Evolutionary conservation across 805 yeast genomes (phyloP), one percentile per base, ranked within the genome.

Genomic region (Sugiyamaella qingdaonensis): DNA sequence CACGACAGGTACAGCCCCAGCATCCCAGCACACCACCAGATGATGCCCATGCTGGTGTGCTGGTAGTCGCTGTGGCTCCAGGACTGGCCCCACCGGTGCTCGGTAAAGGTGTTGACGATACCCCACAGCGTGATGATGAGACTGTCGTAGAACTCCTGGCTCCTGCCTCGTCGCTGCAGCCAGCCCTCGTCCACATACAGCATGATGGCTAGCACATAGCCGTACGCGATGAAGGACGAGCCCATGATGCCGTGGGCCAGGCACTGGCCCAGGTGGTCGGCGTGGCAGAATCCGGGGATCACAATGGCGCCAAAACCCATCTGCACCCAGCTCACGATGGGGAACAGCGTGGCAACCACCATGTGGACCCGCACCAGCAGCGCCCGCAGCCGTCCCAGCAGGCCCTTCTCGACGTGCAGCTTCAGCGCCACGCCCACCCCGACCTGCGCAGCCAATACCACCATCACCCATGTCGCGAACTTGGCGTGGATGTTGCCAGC

Each of bases 201-300:
- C 62, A 88, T 84, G 62, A 82, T 67, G 2, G 81, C 67, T 60
- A 88, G 75, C 10, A 89, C 69, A 55, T 85, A 82, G 2, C 97
- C 96, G 66, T 92, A 92, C 2, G 77, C 69, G 10, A 92, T 78
- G 61, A 92, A 92, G 0, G 95, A 85, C 21, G 88, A 78, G 0
- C 98, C 98, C 98, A 92, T 92, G 55, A 92, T 88, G 3, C 97
- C 97, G 67, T 92, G 98, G 0, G 98, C 98, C 39, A 90, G 79
- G 68, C 98, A 92, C 70, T 92, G 98, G 21, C 98, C 98, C 0
- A 95, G 83, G 62, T 88, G 94, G 34, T 68, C 75, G 33, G 63
- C 71, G 61, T 88, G 82, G 70, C 98, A 92, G 68, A 90, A 92
- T 1, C 96, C 97, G 58, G 88, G 80, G 57, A 90, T 65, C 1